A percentile compares a stretch with the other conserved stretches of the same genome.
These are phyloP conservation scores for Anthoceros angustus DNA, from an alignment of 225 moss, liverwort and hornwort species.

Conservation along the genomic window DNA sequence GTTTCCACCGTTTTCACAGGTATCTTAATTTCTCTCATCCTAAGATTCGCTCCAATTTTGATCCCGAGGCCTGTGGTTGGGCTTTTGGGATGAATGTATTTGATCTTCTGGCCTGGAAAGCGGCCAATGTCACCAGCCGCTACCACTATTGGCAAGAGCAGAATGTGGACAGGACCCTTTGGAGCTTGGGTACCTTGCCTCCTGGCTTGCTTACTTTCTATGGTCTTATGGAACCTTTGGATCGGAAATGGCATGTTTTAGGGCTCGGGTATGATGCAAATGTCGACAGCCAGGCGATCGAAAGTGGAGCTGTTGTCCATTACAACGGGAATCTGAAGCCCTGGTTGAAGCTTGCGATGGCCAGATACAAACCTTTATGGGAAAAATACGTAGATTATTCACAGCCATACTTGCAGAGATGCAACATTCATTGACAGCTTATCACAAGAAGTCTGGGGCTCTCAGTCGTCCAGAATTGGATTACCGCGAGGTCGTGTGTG, in stretches of 20 bases:
- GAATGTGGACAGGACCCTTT: conserved; percentile 44
- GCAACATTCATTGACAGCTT: conserved; percentile 30
- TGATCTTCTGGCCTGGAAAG: conserved; percentile 39
- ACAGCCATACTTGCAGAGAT: conserved; percentile 28
- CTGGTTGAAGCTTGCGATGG: conserved; percentile 51
- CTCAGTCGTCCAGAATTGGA: neutral
- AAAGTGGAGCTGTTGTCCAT: conserved; percentile 45
- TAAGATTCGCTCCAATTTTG: conserved; percentile 39
- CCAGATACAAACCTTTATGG: conserved; percentile 48
- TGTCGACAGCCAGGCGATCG: conserved; percentile 33
- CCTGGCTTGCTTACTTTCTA: conserved; percentile 47
- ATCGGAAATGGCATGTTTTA: conserved; percentile 39
- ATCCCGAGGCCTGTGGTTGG: conserved; percentile 50
- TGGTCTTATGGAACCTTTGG: conserved; percentile 40
- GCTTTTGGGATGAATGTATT: conserved; percentile 56
- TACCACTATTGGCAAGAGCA: conserved; percentile 60
- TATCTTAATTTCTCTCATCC: conserved; percentile 48
- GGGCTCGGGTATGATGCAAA: conserved; percentile 47
- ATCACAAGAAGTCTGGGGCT: neutral
- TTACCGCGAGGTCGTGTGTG: too few relatives aligned
- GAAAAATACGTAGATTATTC: conserved; percentile 40
- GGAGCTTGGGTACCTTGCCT: conserved; percentile 42
- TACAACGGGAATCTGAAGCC: conserved; percentile 56
- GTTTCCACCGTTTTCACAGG: conserved; percentile 54
- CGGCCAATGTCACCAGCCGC: conserved; percentile 30